Evolutionary conservation across 225 moss, liverwort and hornwort genomes (phyloP).

Genomic region (Climacium dendroides): DNA sequence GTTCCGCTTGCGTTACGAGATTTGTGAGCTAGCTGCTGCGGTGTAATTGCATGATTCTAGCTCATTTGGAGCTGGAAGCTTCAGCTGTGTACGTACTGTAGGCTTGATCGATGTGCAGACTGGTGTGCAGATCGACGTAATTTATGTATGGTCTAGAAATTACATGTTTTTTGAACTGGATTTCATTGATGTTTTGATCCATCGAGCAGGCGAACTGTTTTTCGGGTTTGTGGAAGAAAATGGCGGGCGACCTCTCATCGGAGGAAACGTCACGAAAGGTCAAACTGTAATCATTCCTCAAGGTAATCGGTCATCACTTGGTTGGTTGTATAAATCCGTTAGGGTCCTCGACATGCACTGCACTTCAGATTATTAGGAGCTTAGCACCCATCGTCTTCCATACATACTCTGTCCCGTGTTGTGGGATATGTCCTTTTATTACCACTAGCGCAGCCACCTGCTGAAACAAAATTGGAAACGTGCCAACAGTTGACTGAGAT

Average conservation of each 20-base stretch:
- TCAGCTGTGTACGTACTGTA: not conserved
- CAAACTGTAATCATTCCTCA: constrained; percentile 30
- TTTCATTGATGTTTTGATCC: not conserved
- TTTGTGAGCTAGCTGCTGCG: not conserved
- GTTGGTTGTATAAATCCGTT: not conserved
- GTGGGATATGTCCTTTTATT: not conserved
- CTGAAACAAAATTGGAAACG: not conserved
- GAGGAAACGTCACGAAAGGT: constrained; percentile 17
- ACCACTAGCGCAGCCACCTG: not conserved
- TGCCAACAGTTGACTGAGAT: not conserved
- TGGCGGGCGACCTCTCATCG: not conserved
- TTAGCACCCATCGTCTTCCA: not conserved
- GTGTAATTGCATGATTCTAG: not conserved
- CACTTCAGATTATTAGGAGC: not conserved
- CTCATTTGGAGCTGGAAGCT: not conserved
- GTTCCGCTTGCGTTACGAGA: not conserved
- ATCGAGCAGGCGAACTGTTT: not conserved
- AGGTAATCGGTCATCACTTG: not conserved
- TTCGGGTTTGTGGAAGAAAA: constrained; percentile 33
- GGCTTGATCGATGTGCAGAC: too few species aligned
- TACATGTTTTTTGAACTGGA: not conserved
- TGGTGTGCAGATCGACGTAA: too few species aligned
- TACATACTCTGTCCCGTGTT: not conserved
- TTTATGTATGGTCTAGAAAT: not conserved
- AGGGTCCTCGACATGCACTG: not conserved